These are phyloP conservation scores for Casuarina equisetifolia DNA, from an alignment of 306 rosid genomes.

Conservation along the genomic window DNA sequence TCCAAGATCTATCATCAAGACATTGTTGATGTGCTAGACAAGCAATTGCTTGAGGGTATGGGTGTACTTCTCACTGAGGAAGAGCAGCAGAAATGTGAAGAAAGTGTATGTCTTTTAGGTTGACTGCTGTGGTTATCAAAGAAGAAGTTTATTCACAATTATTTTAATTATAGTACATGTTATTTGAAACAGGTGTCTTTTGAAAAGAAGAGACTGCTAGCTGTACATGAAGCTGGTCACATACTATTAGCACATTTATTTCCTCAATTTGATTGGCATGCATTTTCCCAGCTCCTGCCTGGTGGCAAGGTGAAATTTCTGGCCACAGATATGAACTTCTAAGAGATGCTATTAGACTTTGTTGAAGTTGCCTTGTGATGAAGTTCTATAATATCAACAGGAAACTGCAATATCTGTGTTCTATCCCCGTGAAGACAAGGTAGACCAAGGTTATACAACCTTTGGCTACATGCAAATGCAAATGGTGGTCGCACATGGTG, in stretches of 20 bases:
- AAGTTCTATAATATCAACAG: slow-evolving; percentile 42
- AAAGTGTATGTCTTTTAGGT: slow-evolving; percentile 53
- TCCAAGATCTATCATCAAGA: slow-evolving; percentile 72
- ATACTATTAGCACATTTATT: slow-evolving; percentile 86
- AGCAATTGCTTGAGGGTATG: slow-evolving; percentile 98
- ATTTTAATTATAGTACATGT: slow-evolving; percentile 11
- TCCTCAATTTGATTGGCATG: slow-evolving; percentile 98
- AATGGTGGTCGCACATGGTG: slow-evolving; percentile 99
- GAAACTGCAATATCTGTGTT: slow-evolving; percentile 95
- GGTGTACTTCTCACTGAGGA: slow-evolving; percentile 99
- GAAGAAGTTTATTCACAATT: slow-evolving; percentile 9
- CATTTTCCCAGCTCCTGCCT: slow-evolving; percentile 97
- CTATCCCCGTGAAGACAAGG: slow-evolving; percentile 90
- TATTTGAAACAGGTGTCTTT: slow-evolving; percentile 53
- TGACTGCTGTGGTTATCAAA: slow-evolving; percentile 10
- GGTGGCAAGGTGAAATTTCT: slow-evolving; percentile 85
- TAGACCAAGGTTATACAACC: slow-evolving; percentile 95
- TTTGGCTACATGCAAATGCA: slow-evolving; percentile 96
- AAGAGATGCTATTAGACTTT: slow-evolving; percentile 21
- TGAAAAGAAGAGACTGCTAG: slow-evolving; percentile 83
- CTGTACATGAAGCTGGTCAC: slow-evolving; percentile 99
- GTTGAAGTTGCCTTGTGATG: slow-evolving; percentile 11
- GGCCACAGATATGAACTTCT: slow-evolving; percentile 15
- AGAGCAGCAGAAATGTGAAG: slow-evolving; percentile 90
- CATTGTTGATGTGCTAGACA: slow-evolving; percentile 84